Conservation (phyloP, 192 early-diverging fungal genomes). For the Coemansia sp. region DNA sequence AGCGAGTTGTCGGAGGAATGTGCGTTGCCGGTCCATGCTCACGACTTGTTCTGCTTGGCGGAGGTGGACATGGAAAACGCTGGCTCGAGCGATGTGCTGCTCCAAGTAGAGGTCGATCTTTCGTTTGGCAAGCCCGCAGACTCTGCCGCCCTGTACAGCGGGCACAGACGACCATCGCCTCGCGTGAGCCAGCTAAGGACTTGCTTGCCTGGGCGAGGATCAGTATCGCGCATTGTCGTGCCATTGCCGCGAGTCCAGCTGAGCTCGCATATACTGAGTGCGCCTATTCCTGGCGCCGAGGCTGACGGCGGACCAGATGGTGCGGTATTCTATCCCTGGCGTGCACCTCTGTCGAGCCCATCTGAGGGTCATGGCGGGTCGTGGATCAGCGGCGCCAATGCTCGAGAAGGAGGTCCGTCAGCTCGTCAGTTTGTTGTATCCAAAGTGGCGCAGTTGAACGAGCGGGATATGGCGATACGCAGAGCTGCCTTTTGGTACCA, state of each 20-base stretch:
- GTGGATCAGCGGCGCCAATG: slow-evolving; percentile 17
- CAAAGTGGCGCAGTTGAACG: slow-evolving; percentile 8
- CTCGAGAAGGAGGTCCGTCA: not conserved
- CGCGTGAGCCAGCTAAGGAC: not conserved
- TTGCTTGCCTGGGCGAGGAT: slow-evolving; percentile 15
- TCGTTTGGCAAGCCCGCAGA: not conserved
- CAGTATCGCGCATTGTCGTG: slow-evolving; percentile 23
- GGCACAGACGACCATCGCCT: not conserved
- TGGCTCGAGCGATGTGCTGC: slow-evolving; percentile 18
- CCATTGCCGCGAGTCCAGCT: slow-evolving; percentile 32
- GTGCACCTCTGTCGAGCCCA: slow-evolving; percentile 1
- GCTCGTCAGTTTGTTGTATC: slow-evolving; percentile 46
- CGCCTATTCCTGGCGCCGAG: slow-evolving; percentile 41
- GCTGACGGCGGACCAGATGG: slow-evolving; percentile 41
- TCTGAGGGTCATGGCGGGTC: not conserved
- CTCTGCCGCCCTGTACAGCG: not conserved
- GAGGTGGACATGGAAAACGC: slow-evolving; percentile 31
- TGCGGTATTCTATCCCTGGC: slow-evolving; percentile 41
- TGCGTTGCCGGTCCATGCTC: not conserved
- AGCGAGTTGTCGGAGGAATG: not conserved
- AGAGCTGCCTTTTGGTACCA: slow-evolving; percentile 34
- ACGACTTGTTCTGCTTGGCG: slow-evolving; percentile 35
- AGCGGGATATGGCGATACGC: slow-evolving; percentile 6
- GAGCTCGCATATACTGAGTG: not conserved
- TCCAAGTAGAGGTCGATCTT: slow-evolving; percentile 35